Evolutionary conservation across 805 yeast genomes (phyloP), one percentile per base, ranked within the genome.

Genomic region (Teunomyces panamensis): DNA sequence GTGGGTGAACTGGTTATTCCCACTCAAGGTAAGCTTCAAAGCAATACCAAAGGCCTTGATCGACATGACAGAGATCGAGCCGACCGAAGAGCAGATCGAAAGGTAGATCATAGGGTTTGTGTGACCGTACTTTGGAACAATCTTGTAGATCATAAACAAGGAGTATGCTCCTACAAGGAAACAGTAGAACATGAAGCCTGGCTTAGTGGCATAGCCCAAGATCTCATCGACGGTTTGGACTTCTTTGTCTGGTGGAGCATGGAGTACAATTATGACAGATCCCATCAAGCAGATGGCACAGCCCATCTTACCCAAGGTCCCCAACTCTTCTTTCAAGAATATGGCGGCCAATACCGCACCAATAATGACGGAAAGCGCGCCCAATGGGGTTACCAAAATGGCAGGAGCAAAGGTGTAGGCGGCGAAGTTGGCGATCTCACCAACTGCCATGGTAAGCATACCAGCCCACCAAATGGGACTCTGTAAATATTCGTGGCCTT

Each of bases 391-490:
- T 36, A 89, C 97, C 56, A 89, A 68, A 53, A 90, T 87, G 1
- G 96, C 95, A 3, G 97, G 96, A 0, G 97, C 97, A 75, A 89
- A 89, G 1, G 96, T 89, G 63, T 89, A 89, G 0, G 97, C 97
- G 3, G 96, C 96, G 63, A 89, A 89, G 63, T 89, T 89, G 49
- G 96, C 96, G 35, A 89, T 69, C 62, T 89, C 97, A 5, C 97
- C 97, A 17, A 89, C 68, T 2, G 94, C 96, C 97, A 89, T 84
- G 42, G 95, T 83, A 28, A 83, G 59, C 78, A 90, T 90, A 9
- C 97, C 97, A 0, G 92, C 87, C 88, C 96, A 87, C 97, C 97
- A 89, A 33, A 88, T 79, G 9, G 97, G 96, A 63, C 87, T 89
- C 55, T 78, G 82, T 53, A 89, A 70, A 62, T 89, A 89, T 57